Percentiles rank a stretch among this genome's conserved stretches.
Conservation (phyloP, 1,139 yeast species). For the Hyphopichia wangnamkhiaoensis region DNA sequence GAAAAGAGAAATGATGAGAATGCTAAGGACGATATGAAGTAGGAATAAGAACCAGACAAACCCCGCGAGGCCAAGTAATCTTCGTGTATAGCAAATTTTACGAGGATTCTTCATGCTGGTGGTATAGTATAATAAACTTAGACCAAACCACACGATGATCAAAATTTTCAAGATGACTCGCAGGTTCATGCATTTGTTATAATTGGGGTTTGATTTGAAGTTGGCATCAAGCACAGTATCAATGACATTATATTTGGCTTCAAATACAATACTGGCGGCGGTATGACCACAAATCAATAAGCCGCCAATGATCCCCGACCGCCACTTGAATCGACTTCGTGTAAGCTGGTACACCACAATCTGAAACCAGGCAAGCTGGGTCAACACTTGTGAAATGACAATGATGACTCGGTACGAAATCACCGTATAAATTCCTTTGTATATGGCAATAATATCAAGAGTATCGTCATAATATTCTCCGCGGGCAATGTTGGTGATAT, state of each 20-base stretch:
- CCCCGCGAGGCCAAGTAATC: slow-evolving; percentile 42
- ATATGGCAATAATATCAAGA: slow-evolving; percentile 38
- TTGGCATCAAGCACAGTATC: slow-evolving; percentile 6
- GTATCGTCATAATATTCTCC: slow-evolving; percentile 38
- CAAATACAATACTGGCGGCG: slow-evolving; percentile 17
- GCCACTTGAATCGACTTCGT: slow-evolving; percentile 20
- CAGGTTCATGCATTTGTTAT: slow-evolving; percentile 25
- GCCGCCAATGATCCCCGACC: slow-evolving; percentile 18
- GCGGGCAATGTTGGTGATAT: slow-evolving; percentile 34
- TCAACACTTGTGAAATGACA: slow-evolving; percentile 34
- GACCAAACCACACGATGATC: slow-evolving; percentile 28
- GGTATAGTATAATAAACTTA: slow-evolving; percentile 31
- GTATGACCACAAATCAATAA: slow-evolving; percentile 21
- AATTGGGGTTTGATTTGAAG: too few relatives aligned
- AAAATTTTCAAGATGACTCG: slow-evolving; percentile 22
- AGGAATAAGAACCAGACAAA: slow-evolving; percentile 37
- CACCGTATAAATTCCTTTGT: slow-evolving; percentile 27
- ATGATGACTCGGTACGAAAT: slow-evolving; percentile 29
- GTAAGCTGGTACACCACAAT: slow-evolving; percentile 25
- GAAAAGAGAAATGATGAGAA: slow-evolving; percentile 30
- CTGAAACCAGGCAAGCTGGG: slow-evolving; percentile 44
- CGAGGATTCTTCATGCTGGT: slow-evolving; percentile 28
- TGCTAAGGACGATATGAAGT: slow-evolving; percentile 28
- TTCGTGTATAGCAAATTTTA: slow-evolving; percentile 34
- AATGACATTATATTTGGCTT: slow-evolving; percentile 11